Conservation (phyloP, 345 rosid genomes). For the Eucalyptus curtisii region DNA sequence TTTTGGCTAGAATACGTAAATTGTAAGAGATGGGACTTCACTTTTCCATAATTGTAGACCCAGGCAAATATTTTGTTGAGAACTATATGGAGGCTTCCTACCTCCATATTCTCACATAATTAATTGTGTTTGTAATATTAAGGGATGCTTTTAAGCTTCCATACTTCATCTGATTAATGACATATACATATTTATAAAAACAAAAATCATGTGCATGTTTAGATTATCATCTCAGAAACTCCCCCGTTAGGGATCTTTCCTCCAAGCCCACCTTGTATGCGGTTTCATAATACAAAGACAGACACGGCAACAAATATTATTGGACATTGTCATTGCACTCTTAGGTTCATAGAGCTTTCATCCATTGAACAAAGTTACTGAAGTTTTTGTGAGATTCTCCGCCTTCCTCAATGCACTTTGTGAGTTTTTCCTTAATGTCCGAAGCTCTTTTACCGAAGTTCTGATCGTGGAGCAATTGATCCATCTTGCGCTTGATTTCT, state of each 20-base stretch:
- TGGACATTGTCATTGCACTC: neutral
- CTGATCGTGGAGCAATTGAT: neutral
- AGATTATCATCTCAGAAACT: neutral
- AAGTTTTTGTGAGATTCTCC: neutral
- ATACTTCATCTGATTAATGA: too few species aligned
- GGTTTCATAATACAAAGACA: neutral
- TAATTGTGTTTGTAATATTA: too few species aligned
- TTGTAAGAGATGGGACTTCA: too few species aligned
- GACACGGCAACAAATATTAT: neutral
- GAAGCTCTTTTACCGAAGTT: neutral
- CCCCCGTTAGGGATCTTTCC: neutral
- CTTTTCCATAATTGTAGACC: too few species aligned
- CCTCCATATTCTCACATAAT: too few species aligned
- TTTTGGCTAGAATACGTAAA: too few species aligned
- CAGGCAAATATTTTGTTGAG: too few species aligned
- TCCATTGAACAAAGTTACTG: neutral
- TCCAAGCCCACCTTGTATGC: neutral
- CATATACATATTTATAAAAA: too few species aligned
- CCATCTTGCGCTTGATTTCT: slow-evolving; percentile 1
- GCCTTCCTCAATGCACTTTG: neutral
- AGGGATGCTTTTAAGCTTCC: too few species aligned
- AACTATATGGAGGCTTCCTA: too few species aligned
- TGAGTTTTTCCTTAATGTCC: neutral
- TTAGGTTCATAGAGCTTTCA: neutral
- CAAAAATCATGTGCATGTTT: neutral